Conservation (phyloP, 2,329 filamentous ascomycete species). For the Myriosclerotinia duriaeana region DNA sequence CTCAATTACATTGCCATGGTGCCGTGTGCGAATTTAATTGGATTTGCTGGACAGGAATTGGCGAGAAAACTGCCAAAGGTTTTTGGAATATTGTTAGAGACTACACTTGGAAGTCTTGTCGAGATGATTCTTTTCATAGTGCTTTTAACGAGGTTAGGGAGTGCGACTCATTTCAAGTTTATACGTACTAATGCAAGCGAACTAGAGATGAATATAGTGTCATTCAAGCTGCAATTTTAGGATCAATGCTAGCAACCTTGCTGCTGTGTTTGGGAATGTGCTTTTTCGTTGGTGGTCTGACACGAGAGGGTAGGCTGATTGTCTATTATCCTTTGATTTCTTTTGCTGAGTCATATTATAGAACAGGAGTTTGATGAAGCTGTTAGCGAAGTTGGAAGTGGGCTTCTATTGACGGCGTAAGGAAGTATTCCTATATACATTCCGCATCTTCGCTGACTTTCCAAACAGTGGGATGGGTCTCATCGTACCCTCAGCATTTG, state of each 20-base stretch:
- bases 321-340: background rate
- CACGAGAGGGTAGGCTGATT: slow-evolving; percentile 48
- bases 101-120: slow-evolving; percentile 69
- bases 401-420: slow-evolving; percentile 73
- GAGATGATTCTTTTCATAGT: slow-evolving; percentile 84
- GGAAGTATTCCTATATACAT: slow-evolving; percentile 43
- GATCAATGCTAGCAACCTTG: slow-evolving; percentile 79
- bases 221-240: slow-evolving; percentile 79
- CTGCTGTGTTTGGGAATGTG: slow-evolving; percentile 76
- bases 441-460: slow-evolving; percentile 21
- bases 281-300: slow-evolving; percentile 74
- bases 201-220: slow-evolving; percentile 56
- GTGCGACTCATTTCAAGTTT: background rate
- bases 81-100: slow-evolving; percentile 61
- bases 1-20: slow-evolving; percentile 77
- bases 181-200: background rate
- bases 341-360: slow-evolving; percentile 4
- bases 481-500: slow-evolving; percentile 49
- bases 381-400: slow-evolving; percentile 76
- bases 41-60: slow-evolving; percentile 71
- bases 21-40: slow-evolving; percentile 71
- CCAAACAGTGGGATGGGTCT: slow-evolving; percentile 49
- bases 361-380: slow-evolving; percentile 72
- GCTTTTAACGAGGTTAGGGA: slow-evolving; percentile 51
- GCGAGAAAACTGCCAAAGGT: slow-evolving; percentile 75